Conservation (phyloP, 2,329 filamentous ascomycete species). For the Penicillium oxalicum region DNA sequence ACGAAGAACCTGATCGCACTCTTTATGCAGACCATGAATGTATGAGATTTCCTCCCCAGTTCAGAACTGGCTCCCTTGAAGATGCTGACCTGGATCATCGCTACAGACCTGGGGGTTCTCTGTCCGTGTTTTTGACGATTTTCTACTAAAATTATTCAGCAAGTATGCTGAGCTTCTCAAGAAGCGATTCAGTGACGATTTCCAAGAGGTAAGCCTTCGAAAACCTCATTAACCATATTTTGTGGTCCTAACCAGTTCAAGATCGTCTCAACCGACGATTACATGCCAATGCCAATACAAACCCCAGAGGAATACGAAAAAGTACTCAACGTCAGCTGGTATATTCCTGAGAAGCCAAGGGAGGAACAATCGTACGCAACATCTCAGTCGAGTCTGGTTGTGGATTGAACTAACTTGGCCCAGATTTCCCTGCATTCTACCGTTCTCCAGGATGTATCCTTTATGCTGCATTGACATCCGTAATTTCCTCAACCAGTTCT, state of each 20-base stretch:
- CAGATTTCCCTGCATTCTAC: conserved; percentile 89
- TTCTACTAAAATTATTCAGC: conserved; percentile 82
- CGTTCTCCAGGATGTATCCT: conserved; percentile 98
- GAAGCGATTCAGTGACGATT: conserved; percentile 86
- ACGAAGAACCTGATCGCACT: conserved; percentile 89
- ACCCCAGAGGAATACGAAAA: conserved; percentile 88
- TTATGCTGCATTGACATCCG: conserved; percentile 96
- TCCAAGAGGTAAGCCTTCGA: conserved; percentile 64
- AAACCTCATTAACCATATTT: background rate
- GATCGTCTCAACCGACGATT: conserved; percentile 86
- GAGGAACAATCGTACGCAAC: conserved; percentile 64
- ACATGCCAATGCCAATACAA: conserved; percentile 98
- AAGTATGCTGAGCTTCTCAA: conserved; percentile 92
- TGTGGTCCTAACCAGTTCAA: conserved; percentile 18
- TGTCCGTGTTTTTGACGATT: conserved; percentile 71
- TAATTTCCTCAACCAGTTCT: conserved; percentile 97
- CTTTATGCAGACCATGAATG: conserved; percentile 98
- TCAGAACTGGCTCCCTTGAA: background rate
- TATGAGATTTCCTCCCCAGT: conserved; percentile 34
- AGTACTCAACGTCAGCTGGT: conserved; percentile 94
- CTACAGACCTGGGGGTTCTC: conserved; percentile 82
- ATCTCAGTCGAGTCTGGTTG: background rate
- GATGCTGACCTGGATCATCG: conserved; percentile 1
- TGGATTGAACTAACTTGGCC: background rate
- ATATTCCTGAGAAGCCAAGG: conserved; percentile 70